These are phyloP conservation scores for Blastobotrys serpentis DNA, from an alignment of 1,139 yeast genomes.

Conservation along the genomic window DNA sequence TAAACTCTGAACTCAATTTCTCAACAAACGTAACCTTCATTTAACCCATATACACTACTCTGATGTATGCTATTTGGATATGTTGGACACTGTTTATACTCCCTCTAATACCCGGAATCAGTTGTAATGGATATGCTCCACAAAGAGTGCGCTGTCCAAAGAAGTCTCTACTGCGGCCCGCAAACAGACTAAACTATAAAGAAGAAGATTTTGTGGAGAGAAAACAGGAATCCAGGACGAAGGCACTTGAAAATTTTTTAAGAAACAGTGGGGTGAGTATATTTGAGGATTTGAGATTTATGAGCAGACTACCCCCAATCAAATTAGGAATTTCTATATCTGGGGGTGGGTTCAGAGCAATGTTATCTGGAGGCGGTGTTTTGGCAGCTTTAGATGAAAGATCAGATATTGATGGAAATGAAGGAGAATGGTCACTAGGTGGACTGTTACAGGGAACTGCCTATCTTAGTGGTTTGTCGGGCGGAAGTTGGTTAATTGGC, in stretches of 20 bases:
- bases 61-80: background rate
- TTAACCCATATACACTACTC: too few relatives aligned
- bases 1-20: too few relatives aligned
- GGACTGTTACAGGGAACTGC: constrained; percentile 78
- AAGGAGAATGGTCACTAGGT: constrained; percentile 51
- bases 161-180: constrained; percentile 9
- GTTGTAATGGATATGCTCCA: constrained; percentile 9
- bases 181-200: constrained; percentile 6
- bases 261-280: constrained; percentile 3
- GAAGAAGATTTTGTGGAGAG: constrained; percentile 10
- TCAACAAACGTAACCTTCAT: too few relatives aligned
- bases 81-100: background rate
- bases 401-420: constrained; percentile 48
- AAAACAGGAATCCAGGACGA: constrained; percentile 5
- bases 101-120: background rate
- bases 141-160: constrained; percentile 7
- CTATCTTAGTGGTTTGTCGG: constrained; percentile 80
- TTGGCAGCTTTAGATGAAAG: constrained; percentile 70
- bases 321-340: constrained; percentile 65
- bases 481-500: constrained; percentile 88
- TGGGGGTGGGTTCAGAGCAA: constrained; percentile 85
- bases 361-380: constrained; percentile 79
- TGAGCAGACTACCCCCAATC: background rate
- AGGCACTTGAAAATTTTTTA: constrained; percentile 3
- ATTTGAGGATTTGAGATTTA: background rate